Conservation (phyloP, 2,329 filamentous ascomycete species). For the Fusarium illudens region DNA sequence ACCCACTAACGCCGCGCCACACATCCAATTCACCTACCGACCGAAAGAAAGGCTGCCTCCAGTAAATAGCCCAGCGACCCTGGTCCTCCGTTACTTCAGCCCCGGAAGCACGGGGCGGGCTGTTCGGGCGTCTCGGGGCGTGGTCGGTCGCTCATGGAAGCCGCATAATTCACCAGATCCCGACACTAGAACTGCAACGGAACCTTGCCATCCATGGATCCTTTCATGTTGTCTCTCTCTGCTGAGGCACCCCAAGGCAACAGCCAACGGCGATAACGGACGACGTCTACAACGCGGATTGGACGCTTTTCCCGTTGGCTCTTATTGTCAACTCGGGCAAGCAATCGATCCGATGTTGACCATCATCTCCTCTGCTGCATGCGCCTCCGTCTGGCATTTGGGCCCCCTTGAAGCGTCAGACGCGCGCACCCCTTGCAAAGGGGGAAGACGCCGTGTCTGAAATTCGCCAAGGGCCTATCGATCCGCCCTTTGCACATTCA, state of each 20-base stretch:
- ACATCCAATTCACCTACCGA: slow-evolving; percentile 7
- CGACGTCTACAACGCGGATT: background rate
- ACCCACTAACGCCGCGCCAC: slow-evolving; percentile 21
- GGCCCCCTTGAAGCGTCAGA: slow-evolving; percentile 32
- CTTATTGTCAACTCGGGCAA: background rate
- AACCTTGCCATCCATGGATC: slow-evolving; percentile 22
- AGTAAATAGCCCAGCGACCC: slow-evolving; percentile 3
- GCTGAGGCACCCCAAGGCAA: background rate
- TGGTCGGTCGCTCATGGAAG: slow-evolving; percentile 24
- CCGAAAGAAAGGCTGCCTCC: background rate
- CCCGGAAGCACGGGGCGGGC: slow-evolving; percentile 28
- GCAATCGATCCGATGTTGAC: slow-evolving; percentile 7
- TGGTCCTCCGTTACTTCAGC: slow-evolving; percentile 16
- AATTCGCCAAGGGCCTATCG: slow-evolving; percentile 29
- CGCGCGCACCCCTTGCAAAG: slow-evolving; percentile 34
- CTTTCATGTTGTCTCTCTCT: background rate
- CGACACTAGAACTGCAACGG: slow-evolving; percentile 17
- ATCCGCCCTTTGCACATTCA: slow-evolving; percentile 5
- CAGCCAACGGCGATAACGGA: background rate
- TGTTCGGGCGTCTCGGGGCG: slow-evolving; percentile 25
- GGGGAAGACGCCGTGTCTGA: slow-evolving; percentile 30
- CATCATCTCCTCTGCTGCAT: slow-evolving; percentile 17
- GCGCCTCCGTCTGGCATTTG: slow-evolving; percentile 35
- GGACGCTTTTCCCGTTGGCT: background rate
- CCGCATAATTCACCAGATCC: slow-evolving; percentile 25